Percentiles rank a stretch among this genome's conserved stretches.
Evolutionary conservation across 257 asterid genomes (phyloP).

Genomic region (Nemophila menziesii): DNA sequence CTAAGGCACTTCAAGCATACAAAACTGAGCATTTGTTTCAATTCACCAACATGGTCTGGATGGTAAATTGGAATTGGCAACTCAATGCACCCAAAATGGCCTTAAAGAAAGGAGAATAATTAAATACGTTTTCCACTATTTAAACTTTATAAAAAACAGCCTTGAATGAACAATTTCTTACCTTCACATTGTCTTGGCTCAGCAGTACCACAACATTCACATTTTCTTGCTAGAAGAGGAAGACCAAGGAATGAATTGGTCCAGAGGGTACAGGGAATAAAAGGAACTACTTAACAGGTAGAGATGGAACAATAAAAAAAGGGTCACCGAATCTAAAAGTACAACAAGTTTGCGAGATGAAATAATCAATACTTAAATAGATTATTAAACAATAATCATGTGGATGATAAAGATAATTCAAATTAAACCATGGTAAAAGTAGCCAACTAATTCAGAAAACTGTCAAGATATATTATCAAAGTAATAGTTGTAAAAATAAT

Average conservation of each 20-base stretch:
- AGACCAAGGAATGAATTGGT: conserved; percentile 91
- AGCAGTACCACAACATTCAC: conserved; percentile 87
- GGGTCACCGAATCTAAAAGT: no score
- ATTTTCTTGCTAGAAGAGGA: conserved; percentile 85
- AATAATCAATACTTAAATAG: no score
- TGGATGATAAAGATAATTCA: no score
- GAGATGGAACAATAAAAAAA: no score
- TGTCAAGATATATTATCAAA: no score
- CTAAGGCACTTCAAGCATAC: conserved; percentile 81
- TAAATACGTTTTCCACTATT: not conserved
- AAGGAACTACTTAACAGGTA: no score
- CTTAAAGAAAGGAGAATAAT: conserved; percentile 39
- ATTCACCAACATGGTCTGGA: conserved; percentile 83
- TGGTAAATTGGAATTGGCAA: conserved; percentile 81
- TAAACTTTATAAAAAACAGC: not conserved
- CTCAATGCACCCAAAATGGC: conserved; percentile 93
- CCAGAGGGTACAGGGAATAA: no score
- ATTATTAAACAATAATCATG: no score
- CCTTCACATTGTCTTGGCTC: conserved; percentile 99
- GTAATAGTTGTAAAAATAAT: no score
- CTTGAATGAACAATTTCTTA: conserved; percentile 6
- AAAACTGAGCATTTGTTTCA: conserved; percentile 59
- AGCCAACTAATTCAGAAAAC: no score
- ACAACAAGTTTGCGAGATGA: no score
- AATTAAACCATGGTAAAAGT: no score